These are phyloP conservation scores for Aphanomyces astaci DNA, from an alignment of 352 stramenopile species.

Conservation along the genomic window DNA sequence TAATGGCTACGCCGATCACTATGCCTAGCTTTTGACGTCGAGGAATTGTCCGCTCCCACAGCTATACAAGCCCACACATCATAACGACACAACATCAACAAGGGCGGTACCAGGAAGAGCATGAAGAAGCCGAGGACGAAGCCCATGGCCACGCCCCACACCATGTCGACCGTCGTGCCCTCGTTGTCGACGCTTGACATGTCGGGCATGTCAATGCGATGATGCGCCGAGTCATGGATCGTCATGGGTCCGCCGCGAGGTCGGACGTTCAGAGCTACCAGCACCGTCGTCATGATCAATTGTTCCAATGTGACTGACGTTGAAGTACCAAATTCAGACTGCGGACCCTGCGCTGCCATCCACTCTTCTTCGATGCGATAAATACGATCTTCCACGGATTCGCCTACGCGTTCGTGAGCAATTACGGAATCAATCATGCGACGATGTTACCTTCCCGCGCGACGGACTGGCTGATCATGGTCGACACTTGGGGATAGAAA, in stretches of 20 bases:
- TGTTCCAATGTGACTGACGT: neutral
- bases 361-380: slow-evolving; percentile 83
- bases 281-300: neutral
- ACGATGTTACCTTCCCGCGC: slow-evolving; percentile 27
- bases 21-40: slow-evolving; percentile 82
- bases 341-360: slow-evolving; percentile 79
- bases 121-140: slow-evolving; percentile 84
- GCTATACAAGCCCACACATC: slow-evolving; percentile 31
- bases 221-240: slow-evolving; percentile 30
- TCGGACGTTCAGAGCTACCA: slow-evolving; percentile 21
- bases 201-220: slow-evolving; percentile 78
- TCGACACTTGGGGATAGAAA: slow-evolving; percentile 80
- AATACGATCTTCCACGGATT: slow-evolving; percentile 82
- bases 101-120: slow-evolving; percentile 72
- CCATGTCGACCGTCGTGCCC: slow-evolving; percentile 80
- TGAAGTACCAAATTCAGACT: slow-evolving; percentile 72
- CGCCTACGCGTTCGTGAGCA: slow-evolving; percentile 34
- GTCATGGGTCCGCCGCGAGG: neutral
- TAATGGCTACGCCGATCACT: slow-evolving; percentile 80
- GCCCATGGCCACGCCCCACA: slow-evolving; percentile 84
- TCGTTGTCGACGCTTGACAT: slow-evolving; percentile 84
- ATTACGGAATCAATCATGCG: neutral
- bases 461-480: slow-evolving; percentile 76
- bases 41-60: slow-evolving; percentile 76
- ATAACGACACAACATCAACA: neutral